Percentiles rank a stretch among this genome's conserved stretches.
phyloP scores from a whole-genome alignment of 169 alveolate species.

The Amoebophrya sp. region DNA sequence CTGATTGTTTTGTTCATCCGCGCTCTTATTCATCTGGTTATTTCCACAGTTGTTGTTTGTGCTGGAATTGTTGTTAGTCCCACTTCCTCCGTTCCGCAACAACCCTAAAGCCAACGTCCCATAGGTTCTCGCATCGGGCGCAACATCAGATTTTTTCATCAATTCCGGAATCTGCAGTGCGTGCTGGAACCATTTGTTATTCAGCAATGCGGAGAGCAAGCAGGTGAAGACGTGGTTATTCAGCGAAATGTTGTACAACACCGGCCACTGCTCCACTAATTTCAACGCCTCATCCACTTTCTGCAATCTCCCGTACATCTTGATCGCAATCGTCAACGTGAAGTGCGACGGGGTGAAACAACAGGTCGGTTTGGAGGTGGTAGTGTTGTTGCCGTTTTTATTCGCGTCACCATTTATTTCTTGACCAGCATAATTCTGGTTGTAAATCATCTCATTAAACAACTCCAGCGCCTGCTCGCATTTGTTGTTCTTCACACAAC shows the following conservation, averaged over 20 bases:
- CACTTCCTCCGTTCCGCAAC: not conserved
- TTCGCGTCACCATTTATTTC: no score
- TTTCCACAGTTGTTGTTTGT: no score
- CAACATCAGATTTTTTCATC: not conserved
- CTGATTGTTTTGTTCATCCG: no score
- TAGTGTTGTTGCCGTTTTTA: no score
- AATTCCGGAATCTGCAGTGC: not conserved
- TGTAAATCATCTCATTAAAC: not conserved
- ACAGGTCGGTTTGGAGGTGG: no score
- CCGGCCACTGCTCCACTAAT: not conserved
- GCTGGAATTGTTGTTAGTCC: no score
- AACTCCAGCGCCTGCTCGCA: not conserved
- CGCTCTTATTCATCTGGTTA: no score
- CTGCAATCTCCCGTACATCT: not conserved
- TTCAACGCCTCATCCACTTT: not conserved
- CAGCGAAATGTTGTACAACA: not conserved
- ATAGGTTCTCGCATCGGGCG: not conserved
- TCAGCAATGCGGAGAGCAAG: not conserved
- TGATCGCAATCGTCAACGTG: not conserved
- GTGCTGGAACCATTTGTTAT: not conserved
- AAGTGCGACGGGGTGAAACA: not conserved
- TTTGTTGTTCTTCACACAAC: not conserved
- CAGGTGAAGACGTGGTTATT: conserved; percentile 16
- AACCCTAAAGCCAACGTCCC: not conserved
- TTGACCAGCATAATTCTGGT: no score